phyloP scores from a whole-genome alignment of 768 basidiomycete genomes.

The Mycena chlorophos region DNA sequence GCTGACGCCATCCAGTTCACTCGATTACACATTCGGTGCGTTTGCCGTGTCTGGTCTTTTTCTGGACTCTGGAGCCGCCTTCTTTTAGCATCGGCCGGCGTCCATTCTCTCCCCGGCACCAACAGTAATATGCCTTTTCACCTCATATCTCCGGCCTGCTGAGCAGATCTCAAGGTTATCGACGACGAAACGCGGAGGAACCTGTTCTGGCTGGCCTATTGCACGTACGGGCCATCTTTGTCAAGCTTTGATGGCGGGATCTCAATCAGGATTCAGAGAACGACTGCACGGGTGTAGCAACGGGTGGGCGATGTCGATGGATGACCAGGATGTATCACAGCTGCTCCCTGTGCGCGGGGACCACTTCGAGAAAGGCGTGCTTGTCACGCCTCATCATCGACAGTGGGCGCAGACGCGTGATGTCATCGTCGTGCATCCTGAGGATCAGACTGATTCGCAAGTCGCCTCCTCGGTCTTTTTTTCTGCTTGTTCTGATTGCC shows the following conservation, averaged over 20 bases:
- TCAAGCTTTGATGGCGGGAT: not conserved
- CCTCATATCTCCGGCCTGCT: not conserved
- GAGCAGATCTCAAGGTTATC: constrained; percentile 25
- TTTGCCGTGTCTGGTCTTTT: constrained; percentile 58
- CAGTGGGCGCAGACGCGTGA: constrained; percentile 69
- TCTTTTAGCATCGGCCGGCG: constrained; percentile 39
- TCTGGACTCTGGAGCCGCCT: constrained; percentile 27
- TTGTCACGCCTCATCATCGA: constrained; percentile 51
- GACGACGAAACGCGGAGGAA: constrained; percentile 76
- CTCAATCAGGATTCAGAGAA: constrained; percentile 36
- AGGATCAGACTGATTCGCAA: constrained; percentile 60
- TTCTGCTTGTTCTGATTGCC: not conserved
- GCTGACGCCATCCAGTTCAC: constrained; percentile 41
- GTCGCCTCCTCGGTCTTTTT: not conserved
- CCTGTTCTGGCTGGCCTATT: constrained; percentile 72
- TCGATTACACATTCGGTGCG: constrained; percentile 59
- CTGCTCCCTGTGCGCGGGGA: constrained; percentile 63
- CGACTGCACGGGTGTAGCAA: constrained; percentile 67
- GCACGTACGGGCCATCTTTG: constrained; percentile 28
- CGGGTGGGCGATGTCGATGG: constrained; percentile 69
- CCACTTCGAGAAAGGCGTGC: constrained; percentile 62
- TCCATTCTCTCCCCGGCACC: constrained; percentile 61
- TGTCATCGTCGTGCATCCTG: constrained; percentile 60
- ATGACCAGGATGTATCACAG: constrained; percentile 75
- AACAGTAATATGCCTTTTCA: constrained; percentile 34